phyloP scores from a whole-genome alignment of 257 asterid species.

The Solanum paucissectum region DNA sequence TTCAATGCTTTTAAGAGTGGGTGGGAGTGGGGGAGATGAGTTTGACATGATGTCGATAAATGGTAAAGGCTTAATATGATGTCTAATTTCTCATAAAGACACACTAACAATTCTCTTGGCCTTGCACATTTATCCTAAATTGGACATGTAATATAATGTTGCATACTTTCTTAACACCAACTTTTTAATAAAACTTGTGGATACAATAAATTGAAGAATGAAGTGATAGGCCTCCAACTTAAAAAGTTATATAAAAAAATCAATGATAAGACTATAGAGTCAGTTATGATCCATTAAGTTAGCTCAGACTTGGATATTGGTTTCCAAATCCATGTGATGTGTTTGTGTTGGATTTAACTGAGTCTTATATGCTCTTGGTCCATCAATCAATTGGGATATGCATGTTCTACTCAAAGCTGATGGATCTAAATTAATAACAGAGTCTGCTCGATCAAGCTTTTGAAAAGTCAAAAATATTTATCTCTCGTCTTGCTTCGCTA shows the following conservation, averaged over 20 bases:
- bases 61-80: neutral
- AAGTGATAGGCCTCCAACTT: neutral
- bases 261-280: neutral
- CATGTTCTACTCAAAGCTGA: too few relatives aligned
- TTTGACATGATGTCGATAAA: neutral
- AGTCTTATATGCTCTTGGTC: neutral
- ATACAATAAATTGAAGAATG: neutral
- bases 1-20: neutral
- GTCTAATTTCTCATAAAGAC: neutral
- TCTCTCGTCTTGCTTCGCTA: accelerated
- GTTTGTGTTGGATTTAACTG: neutral
- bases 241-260: neutral
- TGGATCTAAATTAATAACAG: neutral
- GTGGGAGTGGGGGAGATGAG: neutral
- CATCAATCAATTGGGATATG: neutral
- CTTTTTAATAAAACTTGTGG: neutral
- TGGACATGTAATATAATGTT: neutral
- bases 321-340: neutral
- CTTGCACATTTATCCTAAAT: neutral
- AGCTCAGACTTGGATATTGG: neutral
- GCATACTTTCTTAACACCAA: neutral
- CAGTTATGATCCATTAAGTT: neutral
- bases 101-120: neutral
- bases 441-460: neutral
- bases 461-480: neutral